These are phyloP conservation scores for Erysimum cheiri DNA, from an alignment of 441 rosid genomes.

Conservation along the genomic window DNA sequence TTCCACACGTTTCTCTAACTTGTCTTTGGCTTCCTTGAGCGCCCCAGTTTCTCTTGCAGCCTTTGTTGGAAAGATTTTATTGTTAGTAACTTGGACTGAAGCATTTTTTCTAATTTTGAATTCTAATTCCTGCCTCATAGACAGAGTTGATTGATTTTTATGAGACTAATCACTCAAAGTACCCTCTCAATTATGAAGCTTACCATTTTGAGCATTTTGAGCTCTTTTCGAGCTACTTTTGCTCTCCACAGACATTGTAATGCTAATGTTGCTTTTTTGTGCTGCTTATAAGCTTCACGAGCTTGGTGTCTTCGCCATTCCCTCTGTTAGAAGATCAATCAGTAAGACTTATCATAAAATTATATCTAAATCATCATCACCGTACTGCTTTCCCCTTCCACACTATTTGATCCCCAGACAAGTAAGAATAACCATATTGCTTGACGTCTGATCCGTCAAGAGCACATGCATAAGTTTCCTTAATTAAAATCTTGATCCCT, in stretches of 20 bases:
- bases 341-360: conserved; percentile 15
- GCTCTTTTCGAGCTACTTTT: conserved; percentile 69
- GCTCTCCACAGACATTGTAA: conserved; percentile 74
- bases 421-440: conserved; percentile 3
- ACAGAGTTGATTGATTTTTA: conserved; percentile 20
- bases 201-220: conserved; percentile 70
- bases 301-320: conserved; percentile 61
- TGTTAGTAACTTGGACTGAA: conserved; percentile 26
- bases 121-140: not conserved
- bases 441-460: conserved; percentile 11
- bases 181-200: conserved; percentile 24
- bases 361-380: conserved; percentile 1
- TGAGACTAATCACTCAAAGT: conserved; percentile 21
- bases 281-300: conserved; percentile 51
- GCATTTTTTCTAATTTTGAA: not conserved
- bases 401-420: conserved; percentile 7
- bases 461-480: not conserved
- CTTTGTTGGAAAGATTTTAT: conserved; percentile 44
- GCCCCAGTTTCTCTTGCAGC: conserved; percentile 91
- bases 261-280: conserved; percentile 56
- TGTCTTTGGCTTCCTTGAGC: conserved; percentile 82
- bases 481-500: not conserved
- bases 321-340: conserved; percentile 49
- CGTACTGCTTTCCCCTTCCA: not conserved
- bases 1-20: conserved; percentile 80